phyloP scores from a whole-genome alignment of 345 rosid species.

The Chamaenerion angustifolium region DNA sequence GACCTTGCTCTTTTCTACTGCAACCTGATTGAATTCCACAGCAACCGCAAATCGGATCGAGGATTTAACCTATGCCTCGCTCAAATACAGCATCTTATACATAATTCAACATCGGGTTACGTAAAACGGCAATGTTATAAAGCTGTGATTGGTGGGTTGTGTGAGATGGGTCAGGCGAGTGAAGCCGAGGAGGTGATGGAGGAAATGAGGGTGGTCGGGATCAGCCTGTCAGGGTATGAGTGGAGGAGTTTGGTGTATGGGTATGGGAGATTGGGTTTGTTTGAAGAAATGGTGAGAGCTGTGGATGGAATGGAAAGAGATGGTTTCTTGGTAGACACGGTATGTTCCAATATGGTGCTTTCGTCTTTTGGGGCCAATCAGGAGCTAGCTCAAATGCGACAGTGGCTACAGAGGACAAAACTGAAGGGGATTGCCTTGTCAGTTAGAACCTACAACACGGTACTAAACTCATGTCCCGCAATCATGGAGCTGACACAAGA shows the following conservation, averaged over 20 bases:
- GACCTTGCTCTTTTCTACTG: conserved; percentile 39
- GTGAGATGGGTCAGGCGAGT: conserved; percentile 45
- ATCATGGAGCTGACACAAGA: conserved; percentile 25
- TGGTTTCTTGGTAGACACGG: conserved; percentile 43
- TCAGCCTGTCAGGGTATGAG: conserved; percentile 39
- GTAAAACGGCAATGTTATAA: conserved; percentile 50
- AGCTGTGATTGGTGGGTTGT: conserved; percentile 45
- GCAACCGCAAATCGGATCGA: conserved; percentile 22
- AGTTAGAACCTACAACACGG: conserved; percentile 57
- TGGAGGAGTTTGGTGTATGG: conserved; percentile 35
- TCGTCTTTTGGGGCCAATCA: conserved; percentile 56
- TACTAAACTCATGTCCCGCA: conserved; percentile 52
- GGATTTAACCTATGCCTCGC: conserved; percentile 36
- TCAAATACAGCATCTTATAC: conserved; percentile 24
- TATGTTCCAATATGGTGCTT: conserved; percentile 68
- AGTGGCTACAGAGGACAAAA: conserved; percentile 54
- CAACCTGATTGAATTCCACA: conserved; percentile 40
- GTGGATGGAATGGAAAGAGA: conserved; percentile 28
- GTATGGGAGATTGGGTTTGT: conserved; percentile 58
- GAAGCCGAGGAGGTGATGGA: conserved; percentile 44
- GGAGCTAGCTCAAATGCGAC: conserved; percentile 39
- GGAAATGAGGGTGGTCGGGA: conserved; percentile 30
- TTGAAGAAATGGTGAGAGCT: conserved; percentile 48
- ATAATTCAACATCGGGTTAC: conserved; percentile 38
- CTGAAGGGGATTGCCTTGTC: conserved; percentile 33